phyloP scores from a whole-genome alignment of 805 yeast species.

The Candida montana region DNA sequence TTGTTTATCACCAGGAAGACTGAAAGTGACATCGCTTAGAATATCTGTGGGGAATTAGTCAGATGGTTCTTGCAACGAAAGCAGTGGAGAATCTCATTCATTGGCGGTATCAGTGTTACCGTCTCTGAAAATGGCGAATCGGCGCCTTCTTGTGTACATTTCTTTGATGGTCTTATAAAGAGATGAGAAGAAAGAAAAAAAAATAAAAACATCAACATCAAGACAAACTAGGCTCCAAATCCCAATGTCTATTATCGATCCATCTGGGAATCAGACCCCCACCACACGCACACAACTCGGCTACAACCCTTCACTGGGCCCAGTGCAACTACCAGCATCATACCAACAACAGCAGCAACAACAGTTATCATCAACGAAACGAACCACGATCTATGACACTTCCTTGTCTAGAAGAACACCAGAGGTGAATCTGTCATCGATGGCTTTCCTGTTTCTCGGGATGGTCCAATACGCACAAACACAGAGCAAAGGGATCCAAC shows the following conservation, averaged over 20 bases:
- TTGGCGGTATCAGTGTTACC: conserved; percentile 10
- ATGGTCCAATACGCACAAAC: conserved; percentile 60
- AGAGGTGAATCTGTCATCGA: conserved; percentile 61
- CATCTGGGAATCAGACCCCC: conserved; percentile 2
- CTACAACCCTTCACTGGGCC: conserved; percentile 26
- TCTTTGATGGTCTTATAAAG: background rate
- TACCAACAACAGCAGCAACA: conserved; percentile 17
- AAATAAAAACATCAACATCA: background rate
- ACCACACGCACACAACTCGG: conserved; percentile 12
- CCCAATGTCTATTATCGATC: conserved; percentile 4
- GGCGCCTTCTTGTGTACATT: conserved; percentile 11
- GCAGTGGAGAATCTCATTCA: too few species aligned
- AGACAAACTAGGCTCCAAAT: too few species aligned
- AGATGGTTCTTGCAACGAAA: too few species aligned
- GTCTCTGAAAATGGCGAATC: conserved; percentile 23
- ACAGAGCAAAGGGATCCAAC: conserved; percentile 61
- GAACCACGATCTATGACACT: conserved; percentile 52
- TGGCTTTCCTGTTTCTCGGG: conserved; percentile 67
- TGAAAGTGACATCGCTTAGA: conserved; percentile 11
- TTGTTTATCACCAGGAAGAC: conserved; percentile 6
- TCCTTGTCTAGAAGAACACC: conserved; percentile 59
- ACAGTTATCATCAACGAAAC: conserved; percentile 11
- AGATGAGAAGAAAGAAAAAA: too few species aligned
- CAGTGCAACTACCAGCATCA: conserved; percentile 24
- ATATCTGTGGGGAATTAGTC: conserved; percentile 1